phyloP scores from a whole-genome alignment of 805 yeast species.

The Spathaspora boniae region DNA sequence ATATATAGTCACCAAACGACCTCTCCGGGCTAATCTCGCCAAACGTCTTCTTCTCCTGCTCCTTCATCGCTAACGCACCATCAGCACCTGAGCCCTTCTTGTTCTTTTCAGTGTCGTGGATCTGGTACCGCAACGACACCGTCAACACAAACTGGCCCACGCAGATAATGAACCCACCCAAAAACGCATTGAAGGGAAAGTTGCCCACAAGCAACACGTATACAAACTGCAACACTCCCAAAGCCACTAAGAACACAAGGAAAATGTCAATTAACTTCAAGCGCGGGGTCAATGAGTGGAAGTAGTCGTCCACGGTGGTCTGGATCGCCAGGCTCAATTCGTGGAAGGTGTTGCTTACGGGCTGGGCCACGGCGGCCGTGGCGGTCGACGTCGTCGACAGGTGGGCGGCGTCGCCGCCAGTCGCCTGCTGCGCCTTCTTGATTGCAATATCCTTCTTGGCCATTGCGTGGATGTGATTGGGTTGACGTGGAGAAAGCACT shows the following conservation, averaged over 20 bases:
- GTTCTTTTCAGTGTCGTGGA: slow-evolving; percentile 16
- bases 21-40: slow-evolving; percentile 35
- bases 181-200: slow-evolving; percentile 95
- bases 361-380: slow-evolving; percentile 1
- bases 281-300: slow-evolving; percentile 38
- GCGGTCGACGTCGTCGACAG: slow-evolving; percentile 4
- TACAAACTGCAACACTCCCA: slow-evolving; percentile 75
- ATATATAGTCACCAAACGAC: slow-evolving; percentile 83
- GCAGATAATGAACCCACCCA: slow-evolving; percentile 87
- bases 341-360: slow-evolving; percentile 12
- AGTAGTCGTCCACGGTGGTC: slow-evolving; percentile 34
- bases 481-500: background rate
- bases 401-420: slow-evolving; percentile 7
- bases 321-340: slow-evolving; percentile 28
- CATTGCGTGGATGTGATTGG: slow-evolving; percentile 20
- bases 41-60: slow-evolving; percentile 11
- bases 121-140: slow-evolving; percentile 76
- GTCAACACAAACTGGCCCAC: slow-evolving; percentile 95
- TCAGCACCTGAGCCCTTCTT: slow-evolving; percentile 8
- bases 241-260: slow-evolving; percentile 64
- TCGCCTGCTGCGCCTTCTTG: slow-evolving; percentile 14
- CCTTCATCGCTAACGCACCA: too few relatives aligned
- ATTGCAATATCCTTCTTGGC: slow-evolving; percentile 34
- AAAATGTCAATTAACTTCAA: slow-evolving; percentile 74
- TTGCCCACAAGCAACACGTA: slow-evolving; percentile 78